A percentile compares a stretch with the other conserved stretches of the same genome.
phyloP scores from a whole-genome alignment of 148 eudicot species.

The Bassia scoparia region DNA sequence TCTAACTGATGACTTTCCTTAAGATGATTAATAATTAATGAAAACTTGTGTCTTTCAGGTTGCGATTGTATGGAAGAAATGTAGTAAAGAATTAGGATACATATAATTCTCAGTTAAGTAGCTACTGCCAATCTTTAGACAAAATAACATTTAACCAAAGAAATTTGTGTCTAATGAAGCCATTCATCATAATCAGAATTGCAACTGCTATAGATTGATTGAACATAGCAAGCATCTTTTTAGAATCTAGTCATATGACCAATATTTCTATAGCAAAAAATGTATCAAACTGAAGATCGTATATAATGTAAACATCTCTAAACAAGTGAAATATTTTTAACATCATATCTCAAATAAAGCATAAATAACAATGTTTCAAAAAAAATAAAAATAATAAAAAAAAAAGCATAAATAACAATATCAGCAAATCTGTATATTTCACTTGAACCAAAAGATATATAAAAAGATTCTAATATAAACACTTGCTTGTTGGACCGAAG shows the following conservation, averaged over 20 bases:
- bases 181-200: no score
- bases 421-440: background rate
- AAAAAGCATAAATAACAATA: background rate
- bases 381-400: no score
- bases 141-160: background rate
- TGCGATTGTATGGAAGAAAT: no score
- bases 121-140: no score
- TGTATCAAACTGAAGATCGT: background rate
- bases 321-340: background rate
- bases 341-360: background rate
- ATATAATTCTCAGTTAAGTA: no score
- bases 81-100: no score
- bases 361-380: background rate
- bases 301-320: background rate
- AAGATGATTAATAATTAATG: no score
- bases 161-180: no score
- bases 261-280: background rate
- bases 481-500: conserved; percentile 84
- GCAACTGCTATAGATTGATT: no score
- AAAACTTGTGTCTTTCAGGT: no score
- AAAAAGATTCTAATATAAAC: conserved; percentile 6
- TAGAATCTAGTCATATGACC: background rate
- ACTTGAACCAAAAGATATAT: background rate
- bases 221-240: no score
- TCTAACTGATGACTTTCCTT: no score